These are phyloP conservation scores for Gnomoniopsis sp. DNA, from an alignment of 2,329 filamentous ascomycete genomes.

Conservation along the genomic window DNA sequence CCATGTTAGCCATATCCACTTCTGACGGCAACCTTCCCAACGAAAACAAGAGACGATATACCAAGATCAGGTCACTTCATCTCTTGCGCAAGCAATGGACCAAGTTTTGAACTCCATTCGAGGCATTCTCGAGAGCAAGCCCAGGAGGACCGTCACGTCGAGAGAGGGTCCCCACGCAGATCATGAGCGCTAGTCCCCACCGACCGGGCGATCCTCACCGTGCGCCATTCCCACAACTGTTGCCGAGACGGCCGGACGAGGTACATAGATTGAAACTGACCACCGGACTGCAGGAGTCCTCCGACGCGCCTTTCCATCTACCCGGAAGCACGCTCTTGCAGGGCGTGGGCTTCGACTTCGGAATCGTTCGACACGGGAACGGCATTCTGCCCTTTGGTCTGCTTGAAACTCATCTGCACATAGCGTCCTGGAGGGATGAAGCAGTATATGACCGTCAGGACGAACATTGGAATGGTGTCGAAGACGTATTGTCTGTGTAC, in stretches of 20 bases:
- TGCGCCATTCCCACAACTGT: background rate
- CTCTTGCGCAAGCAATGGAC: no score
- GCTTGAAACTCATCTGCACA: slow-evolving; percentile 29
- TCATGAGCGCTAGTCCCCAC: background rate
- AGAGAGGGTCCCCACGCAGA: background rate
- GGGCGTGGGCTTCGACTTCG: slow-evolving; percentile 3
- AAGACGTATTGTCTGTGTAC: slow-evolving; percentile 25
- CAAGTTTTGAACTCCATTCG: background rate
- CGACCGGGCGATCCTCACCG: background rate
- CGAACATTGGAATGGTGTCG: slow-evolving; percentile 29
- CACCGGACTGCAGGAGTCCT: background rate
- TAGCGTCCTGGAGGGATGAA: slow-evolving; percentile 29
- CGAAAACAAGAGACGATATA: background rate
- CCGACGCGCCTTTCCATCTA: background rate
- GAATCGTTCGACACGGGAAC: slow-evolving; percentile 1
- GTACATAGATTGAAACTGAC: background rate
- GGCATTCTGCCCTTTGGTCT: slow-evolving; percentile 20
- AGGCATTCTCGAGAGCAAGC: background rate
- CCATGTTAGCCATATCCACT: background rate
- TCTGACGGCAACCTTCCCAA: background rate
- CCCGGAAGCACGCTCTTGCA: background rate
- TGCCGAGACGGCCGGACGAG: background rate
- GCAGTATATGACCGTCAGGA: slow-evolving; percentile 26
- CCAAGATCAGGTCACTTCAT: no score
- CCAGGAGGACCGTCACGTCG: background rate